Conservation (phyloP, 495 filamentous ascomycete species). For the Lasiosphaeria ovina region DNA sequence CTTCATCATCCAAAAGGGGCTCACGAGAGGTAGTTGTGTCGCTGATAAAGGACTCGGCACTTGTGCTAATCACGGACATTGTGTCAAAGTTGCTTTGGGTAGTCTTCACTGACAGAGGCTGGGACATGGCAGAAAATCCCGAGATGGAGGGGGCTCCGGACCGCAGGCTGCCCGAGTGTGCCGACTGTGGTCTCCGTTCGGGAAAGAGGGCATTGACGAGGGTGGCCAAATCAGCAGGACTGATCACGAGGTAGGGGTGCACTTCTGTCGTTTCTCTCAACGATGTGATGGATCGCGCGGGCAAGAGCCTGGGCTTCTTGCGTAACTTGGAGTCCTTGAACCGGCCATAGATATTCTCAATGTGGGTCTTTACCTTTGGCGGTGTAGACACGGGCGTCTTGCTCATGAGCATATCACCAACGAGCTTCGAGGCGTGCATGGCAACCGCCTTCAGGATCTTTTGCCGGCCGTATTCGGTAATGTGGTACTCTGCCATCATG, state of each 20-base stretch:
- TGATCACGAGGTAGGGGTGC: conserved; percentile 69
- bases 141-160: conserved; percentile 69
- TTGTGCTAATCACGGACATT: conserved; percentile 63
- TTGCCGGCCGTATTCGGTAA: conserved; percentile 83
- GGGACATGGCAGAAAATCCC: conserved; percentile 54
- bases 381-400: conserved; percentile 61
- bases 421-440: conserved; percentile 70
- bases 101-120: conserved; percentile 45
- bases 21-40: conserved; percentile 65
- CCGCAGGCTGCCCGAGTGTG: conserved; percentile 50
- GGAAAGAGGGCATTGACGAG: conserved; percentile 72
- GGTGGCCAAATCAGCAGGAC: conserved; percentile 68
- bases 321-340: conserved; percentile 55
- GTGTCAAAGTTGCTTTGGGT: conserved; percentile 51
- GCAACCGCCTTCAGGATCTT: conserved; percentile 84
- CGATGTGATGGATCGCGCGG: conserved; percentile 66
- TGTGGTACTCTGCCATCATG: conserved; percentile 86
- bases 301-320: conserved; percentile 59
- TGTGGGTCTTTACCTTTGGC: conserved; percentile 65
- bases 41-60: conserved; percentile 65
- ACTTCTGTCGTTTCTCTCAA: conserved; percentile 67
- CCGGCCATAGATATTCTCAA: conserved; percentile 71
- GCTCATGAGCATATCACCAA: conserved; percentile 60
- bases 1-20: conserved; percentile 56
- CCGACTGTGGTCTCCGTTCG: conserved; percentile 55